Evolutionary conservation across 2,329 filamentous ascomycete species (phyloP), one percentile per base, ranked within the genome.

Genomic region (Ophiosphaerella narmari): DNA sequence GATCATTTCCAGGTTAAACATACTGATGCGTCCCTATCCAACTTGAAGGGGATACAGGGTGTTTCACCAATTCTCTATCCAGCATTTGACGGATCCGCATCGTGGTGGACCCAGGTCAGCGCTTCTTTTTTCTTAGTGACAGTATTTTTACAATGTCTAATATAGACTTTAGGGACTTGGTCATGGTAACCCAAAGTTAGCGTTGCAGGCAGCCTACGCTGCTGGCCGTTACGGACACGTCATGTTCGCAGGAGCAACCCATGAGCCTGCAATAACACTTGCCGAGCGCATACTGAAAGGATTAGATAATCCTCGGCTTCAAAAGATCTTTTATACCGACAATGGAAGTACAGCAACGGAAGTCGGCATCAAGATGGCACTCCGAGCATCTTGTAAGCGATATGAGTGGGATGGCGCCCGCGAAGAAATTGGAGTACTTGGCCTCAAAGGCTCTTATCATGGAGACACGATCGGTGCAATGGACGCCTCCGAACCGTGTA

Each of bases 381-480:
- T 95, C 0, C 81, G 88, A 5, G 89, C 89, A 0, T 75, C 88
- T 0, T 81, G 83, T 39, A 73, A 81, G 35, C 79, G 88, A 7
- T 91, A 91, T 56, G 82, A 80, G 8, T 90, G 86, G 86, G 76
- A 80, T 34, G 75, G 80, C 14, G 77, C 75, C 12, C 75, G 80
- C 1, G 80, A 84, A 41, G 70, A 81, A 7, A 77, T 92, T 9
- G 83, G 83, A 3, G 83, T 94, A 2, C 68, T 95, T 3, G 90
- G 90, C 0, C 75, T 95, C 8, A 89, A 87, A 66, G 89, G 89
- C 0, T 89, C 87, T 58, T 95, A 95, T 62, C 91, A 95, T 62
- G 91, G 90, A 1, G 91, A 95, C 65, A 95, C 90, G 0, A 91
- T 95, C 39, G 90, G 90, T 0, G 89, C 89, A 0, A 94, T 95